Evolutionary conservation across 2,329 filamentous ascomycete species (phyloP).

Genomic region (Penicillium palitans): DNA sequence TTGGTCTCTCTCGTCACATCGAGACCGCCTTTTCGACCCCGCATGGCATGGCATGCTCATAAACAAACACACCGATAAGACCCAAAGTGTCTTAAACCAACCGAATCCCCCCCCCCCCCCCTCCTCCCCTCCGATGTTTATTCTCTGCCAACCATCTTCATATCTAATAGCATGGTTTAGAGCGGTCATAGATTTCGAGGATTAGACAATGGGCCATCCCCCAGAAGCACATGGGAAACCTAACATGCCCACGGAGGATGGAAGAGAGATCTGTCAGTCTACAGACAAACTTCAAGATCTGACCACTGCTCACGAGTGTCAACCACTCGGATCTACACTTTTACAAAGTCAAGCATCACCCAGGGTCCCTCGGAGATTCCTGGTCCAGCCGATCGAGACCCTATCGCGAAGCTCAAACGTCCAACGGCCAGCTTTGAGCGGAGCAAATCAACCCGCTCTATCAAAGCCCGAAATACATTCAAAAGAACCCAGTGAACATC

Average conservation of each 20-base stretch:
- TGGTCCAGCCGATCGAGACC: constrained; percentile 48
- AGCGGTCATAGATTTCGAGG: neutral
- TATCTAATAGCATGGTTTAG: neutral
- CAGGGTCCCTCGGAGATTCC: constrained; percentile 31
- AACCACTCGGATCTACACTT: neutral
- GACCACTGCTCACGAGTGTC: neutral
- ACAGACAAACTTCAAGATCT: neutral
- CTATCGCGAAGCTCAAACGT: constrained; percentile 40
- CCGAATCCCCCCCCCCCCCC: neutral
- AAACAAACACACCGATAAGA: constrained; percentile 1
- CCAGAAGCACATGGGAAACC: neutral
- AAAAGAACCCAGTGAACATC: neutral
- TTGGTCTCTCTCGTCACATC: neutral
- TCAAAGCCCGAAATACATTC: constrained; percentile 1
- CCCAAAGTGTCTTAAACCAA: neutral
- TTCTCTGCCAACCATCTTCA: neutral
- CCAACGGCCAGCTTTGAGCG: neutral
- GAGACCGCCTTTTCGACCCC: constrained; percentile 13
- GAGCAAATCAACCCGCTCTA: constrained; percentile 16
- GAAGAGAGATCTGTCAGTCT: neutral
- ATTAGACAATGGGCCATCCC: constrained; percentile 4
- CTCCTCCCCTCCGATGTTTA: neutral
- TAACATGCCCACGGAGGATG: neutral
- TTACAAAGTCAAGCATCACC: neutral
- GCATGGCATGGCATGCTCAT: neutral